These are phyloP conservation scores for Fusarium cicatricum DNA, from an alignment of 2,329 filamentous ascomycete genomes.

Conservation along the genomic window DNA sequence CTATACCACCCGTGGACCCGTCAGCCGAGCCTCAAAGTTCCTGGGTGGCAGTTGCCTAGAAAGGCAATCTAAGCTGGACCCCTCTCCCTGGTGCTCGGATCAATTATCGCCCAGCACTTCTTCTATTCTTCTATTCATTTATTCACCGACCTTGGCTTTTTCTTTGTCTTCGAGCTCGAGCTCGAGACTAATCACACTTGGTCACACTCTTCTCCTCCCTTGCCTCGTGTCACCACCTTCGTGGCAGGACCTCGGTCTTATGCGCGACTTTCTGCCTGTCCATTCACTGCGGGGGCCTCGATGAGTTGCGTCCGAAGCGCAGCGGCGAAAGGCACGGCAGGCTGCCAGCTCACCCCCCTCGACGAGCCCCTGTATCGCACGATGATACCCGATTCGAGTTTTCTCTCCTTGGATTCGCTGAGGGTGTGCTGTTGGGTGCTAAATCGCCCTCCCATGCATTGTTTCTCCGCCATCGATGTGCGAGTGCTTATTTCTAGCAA, in stretches of 20 bases:
- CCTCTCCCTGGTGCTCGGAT: conserved; percentile 19
- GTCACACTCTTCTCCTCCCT: conserved; percentile 5
- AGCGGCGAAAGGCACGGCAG: conserved; percentile 28
- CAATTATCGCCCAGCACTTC: conserved; percentile 20
- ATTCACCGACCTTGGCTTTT: conserved; percentile 1
- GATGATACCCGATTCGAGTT: conserved; percentile 18
- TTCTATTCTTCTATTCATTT: background rate
- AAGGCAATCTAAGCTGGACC: background rate
- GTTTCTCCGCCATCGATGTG: conserved; percentile 8
- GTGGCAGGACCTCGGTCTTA: conserved; percentile 17
- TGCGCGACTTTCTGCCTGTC: conserved; percentile 37
- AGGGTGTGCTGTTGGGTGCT: conserved; percentile 27
- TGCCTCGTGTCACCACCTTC: conserved; percentile 12
- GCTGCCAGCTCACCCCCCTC: conserved; percentile 35
- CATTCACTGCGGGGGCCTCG: conserved; percentile 17
- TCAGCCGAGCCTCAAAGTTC: no score
- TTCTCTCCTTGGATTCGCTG: conserved; percentile 17
- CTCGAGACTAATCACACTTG: background rate
- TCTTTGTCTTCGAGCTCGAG: conserved; percentile 24
- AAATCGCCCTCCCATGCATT: conserved; percentile 31
- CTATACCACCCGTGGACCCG: no score
- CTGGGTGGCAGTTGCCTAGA: background rate
- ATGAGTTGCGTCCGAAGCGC: conserved; percentile 25
- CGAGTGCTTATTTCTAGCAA: conserved; percentile 34
- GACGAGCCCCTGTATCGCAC: conserved; percentile 26